These are phyloP conservation scores for Vitis hybrid DNA, from an alignment of 177 flowering plant species.

Conservation along the genomic window DNA sequence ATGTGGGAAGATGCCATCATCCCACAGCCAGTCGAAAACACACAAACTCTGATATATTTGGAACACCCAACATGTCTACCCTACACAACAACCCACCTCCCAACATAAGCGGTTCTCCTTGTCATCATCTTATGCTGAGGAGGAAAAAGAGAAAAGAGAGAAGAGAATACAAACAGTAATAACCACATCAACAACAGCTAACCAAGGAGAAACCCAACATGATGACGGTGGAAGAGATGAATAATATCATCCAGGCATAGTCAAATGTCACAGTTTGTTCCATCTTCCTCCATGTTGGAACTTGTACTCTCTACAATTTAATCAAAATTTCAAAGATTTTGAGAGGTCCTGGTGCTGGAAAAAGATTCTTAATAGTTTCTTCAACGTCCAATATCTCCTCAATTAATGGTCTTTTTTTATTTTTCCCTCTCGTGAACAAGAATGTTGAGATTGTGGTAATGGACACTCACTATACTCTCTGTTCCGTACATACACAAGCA, in stretches of 20 bases:
- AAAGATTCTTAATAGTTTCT: background rate
- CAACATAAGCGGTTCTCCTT: conserved; percentile 14
- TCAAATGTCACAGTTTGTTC: background rate
- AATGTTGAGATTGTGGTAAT: too few species aligned
- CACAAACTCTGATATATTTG: background rate
- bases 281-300: background rate
- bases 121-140: conserved; percentile 1
- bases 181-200: background rate
- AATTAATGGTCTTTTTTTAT: background rate
- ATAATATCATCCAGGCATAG: conserved; percentile 2
- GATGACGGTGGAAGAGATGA: conserved; percentile 1
- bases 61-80: conserved; percentile 14
- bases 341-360: background rate
- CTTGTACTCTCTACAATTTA: background rate
- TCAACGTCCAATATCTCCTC: background rate
- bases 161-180: background rate
- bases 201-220: background rate
- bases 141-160: background rate
- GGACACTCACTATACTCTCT: too few species aligned
- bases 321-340: background rate
- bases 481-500: too few species aligned
- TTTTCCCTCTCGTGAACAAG: too few species aligned
- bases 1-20: background rate
- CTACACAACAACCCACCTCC: conserved; percentile 19
- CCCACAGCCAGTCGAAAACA: background rate